These are phyloP conservation scores for Nicotiana tomentosiformis DNA, from an alignment of 257 asterid genomes.

Conservation along the genomic window DNA sequence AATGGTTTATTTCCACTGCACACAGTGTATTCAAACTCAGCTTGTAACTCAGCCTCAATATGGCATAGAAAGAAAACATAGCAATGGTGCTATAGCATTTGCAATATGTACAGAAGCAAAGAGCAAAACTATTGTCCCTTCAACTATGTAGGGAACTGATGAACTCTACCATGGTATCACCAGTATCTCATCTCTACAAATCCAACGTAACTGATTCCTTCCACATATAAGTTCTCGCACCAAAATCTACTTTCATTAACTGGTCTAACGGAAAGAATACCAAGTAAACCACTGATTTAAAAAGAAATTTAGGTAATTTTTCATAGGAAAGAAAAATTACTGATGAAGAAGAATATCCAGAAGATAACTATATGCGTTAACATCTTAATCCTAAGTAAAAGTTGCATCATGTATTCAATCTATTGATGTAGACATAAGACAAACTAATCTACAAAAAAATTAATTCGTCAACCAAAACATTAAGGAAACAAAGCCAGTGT, in stretches of 20 bases:
- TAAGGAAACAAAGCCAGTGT: too few species aligned
- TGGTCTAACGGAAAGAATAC: background rate
- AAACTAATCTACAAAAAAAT: too few species aligned
- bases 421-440: too few species aligned
- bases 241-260: background rate
- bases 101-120: background rate
- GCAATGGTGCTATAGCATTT: background rate
- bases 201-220: background rate
- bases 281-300: background rate
- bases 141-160: background rate
- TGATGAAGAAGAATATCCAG: too few species aligned
- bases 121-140: background rate
- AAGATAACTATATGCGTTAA: too few species aligned
- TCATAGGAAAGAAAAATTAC: too few species aligned
- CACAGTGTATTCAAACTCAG: background rate
- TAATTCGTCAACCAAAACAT: too few species aligned
- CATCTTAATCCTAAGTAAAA: too few species aligned
- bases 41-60: background rate
- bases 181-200: background rate
- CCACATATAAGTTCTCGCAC: background rate
- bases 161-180: background rate
- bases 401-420: too few species aligned
- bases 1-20: background rate
- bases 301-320: too few species aligned
- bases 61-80: background rate